Percentiles rank a stretch among this genome's conserved stretches.
Conservation (phyloP, 257 asterid species). For the Schizonepeta tenuifolia region DNA sequence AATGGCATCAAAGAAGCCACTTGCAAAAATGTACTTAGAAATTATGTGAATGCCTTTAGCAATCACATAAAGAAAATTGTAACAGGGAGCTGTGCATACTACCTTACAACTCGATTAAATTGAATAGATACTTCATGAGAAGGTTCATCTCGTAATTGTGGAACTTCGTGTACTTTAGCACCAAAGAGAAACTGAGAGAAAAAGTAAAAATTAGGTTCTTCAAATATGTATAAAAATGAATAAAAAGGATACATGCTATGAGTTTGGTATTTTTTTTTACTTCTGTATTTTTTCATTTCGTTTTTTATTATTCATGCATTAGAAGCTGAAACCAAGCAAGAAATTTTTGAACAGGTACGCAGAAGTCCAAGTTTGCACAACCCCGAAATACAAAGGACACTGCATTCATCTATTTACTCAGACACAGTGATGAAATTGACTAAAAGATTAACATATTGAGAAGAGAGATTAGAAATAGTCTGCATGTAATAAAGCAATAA, state of each 20-base stretch:
- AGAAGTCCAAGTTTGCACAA: background rate
- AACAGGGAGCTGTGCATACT: conserved; percentile 4
- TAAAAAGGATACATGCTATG: background rate
- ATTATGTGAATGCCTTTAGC: background rate
- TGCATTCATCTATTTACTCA: background rate
- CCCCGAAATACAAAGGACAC: background rate
- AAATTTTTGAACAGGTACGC: background rate
- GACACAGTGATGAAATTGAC: background rate
- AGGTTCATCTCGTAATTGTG: conserved; percentile 46
- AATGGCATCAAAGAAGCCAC: background rate
- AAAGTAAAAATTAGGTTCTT: background rate
- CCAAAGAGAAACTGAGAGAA: conserved; percentile 51
- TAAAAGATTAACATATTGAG: background rate
- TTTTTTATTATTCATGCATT: background rate
- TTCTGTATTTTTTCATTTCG: background rate
- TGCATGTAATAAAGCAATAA: too few species aligned
- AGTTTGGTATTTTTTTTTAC: background rate
- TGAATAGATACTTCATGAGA: conserved; percentile 46
- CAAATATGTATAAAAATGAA: background rate
- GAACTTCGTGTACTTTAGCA: conserved; percentile 52
- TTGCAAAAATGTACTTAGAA: background rate
- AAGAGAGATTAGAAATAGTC: background rate
- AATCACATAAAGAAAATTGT: background rate
- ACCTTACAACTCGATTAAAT: conserved; percentile 56
- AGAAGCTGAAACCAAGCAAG: background rate